Conservation (phyloP, 768 basidiomycete genomes). For the Naganishia vaughanmartiniae region DNA sequence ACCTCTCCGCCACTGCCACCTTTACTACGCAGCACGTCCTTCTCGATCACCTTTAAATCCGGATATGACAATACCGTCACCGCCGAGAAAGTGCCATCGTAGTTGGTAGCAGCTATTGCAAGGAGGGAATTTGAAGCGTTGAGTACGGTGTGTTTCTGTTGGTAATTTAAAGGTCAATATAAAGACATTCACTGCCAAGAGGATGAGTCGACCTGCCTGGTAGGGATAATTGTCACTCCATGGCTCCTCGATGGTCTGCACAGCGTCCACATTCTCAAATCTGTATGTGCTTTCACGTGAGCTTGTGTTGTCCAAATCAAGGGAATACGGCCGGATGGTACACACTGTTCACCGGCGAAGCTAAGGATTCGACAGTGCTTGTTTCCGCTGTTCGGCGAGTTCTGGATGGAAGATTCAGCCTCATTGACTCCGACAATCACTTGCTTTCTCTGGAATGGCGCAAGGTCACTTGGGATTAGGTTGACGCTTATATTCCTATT, state of each 20-base stretch:
- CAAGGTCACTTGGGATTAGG: neutral
- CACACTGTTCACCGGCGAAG: constrained; percentile 50
- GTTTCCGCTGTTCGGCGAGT: constrained; percentile 60
- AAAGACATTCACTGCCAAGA: neutral
- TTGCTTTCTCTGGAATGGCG: constrained; percentile 42
- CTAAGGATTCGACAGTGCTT: constrained; percentile 74
- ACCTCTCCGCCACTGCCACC: constrained; percentile 64
- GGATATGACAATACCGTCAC: constrained; percentile 69
- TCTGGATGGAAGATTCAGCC: constrained; percentile 61
- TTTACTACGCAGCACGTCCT: constrained; percentile 7
- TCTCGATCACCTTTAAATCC: constrained; percentile 13
- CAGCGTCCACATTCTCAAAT: constrained; percentile 58
- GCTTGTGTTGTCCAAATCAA: neutral
- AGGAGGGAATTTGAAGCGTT: constrained; percentile 67
- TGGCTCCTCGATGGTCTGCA: constrained; percentile 63
- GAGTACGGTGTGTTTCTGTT: constrained; percentile 80
- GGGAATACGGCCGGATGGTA: constrained; percentile 2
- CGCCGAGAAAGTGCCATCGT: constrained; percentile 56
- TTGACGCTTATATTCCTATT: neutral
- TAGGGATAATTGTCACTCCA: constrained; percentile 68
- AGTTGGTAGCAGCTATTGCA: constrained; percentile 67
- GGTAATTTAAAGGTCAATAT: constrained; percentile 17
- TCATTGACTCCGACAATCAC: constrained; percentile 88
- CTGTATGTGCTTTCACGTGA: constrained; percentile 52
- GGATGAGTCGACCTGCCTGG: constrained; percentile 62